Evolutionary conservation across 2,329 filamentous ascomycete genomes (phyloP), one percentile per base, ranked within the genome.

Genomic region (Chaetomiaceae sp.): DNA sequence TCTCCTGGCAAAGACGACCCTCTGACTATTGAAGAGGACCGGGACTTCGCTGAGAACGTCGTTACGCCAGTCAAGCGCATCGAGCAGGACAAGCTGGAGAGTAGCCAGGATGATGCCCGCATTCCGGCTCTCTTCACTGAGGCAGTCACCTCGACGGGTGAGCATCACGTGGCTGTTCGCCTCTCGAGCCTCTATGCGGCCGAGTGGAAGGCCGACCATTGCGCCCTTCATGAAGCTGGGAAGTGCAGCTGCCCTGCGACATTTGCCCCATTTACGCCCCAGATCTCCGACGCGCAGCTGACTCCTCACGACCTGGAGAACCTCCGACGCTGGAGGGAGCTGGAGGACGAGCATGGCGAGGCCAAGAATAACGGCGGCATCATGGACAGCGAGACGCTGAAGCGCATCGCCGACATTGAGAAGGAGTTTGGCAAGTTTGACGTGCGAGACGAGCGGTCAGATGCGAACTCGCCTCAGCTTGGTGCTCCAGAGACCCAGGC

Each of bases 171-270:
- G 4, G 39, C 62, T 0, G 57, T 70, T 30, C 67, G 70, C 1
- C 59, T 70, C 9, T 45, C 62, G 0, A 66, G 68, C 48, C 57
- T 69, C n/a, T 73, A 65, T 51, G 70, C 64, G 1, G 67, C 65
- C 3, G 71, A 74, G 54, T 74, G 71, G 71, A 53, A 64, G 2
- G 52, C 53, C 0, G 71, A 73, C 56, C 71, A 74, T 56, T 62
- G 63, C 10, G 51, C 55, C 16, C 63, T 66, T 4, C 71, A 74
- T 56, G 48, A 58, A 4, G 46, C 39, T 4, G 70, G 69, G 3
- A 54, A 51, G 7, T 74, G 71, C 57, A 27, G 52, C 13, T 74
- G 71, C 52, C 48, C 50, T 4, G 60, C 65, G 0, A 58, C 62
- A 13, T 71, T 70, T 44, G 58, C 63, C 17, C 58, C 58, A 8